Conservation (phyloP, 805 yeast genomes). For the Candida ovalis region DNA sequence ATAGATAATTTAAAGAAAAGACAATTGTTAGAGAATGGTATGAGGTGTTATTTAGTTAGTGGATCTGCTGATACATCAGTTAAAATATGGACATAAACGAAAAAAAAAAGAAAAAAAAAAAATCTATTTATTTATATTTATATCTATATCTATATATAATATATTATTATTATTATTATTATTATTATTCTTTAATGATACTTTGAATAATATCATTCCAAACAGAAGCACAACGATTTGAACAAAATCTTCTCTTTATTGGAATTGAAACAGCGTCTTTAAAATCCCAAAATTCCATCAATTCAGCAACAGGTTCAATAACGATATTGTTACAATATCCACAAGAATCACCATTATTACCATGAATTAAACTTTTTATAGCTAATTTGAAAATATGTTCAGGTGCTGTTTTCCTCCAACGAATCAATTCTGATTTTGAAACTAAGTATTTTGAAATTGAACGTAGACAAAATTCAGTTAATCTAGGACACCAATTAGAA, state of each 20-base stretch:
- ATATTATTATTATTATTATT: not conserved
- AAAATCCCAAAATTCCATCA: constrained; percentile 66
- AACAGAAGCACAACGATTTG: constrained; percentile 39
- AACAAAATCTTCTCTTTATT: constrained; percentile 51
- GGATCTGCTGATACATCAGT: constrained; percentile 60
- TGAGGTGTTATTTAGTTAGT: constrained; percentile 61
- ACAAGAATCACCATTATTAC: constrained; percentile 48
- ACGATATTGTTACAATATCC: constrained; percentile 45
- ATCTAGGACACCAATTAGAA: constrained; percentile 20
- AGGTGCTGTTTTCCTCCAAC: constrained; percentile 51
- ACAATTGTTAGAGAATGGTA: constrained; percentile 37
- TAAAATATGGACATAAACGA: constrained; percentile 44
- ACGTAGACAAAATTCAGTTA: constrained; percentile 46
- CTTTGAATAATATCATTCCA: constrained; percentile 26
- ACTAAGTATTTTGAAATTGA: constrained; percentile 48
- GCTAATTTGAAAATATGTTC: constrained; percentile 42
- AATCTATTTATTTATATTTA: too few relatives aligned
- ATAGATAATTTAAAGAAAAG: constrained; percentile 27
- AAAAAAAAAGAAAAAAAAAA: not conserved
- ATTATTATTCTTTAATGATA: constrained; percentile 2
- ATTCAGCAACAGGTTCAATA: constrained; percentile 56
- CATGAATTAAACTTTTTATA: constrained; percentile 51
- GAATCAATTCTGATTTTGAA: constrained; percentile 48
- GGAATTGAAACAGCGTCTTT: constrained; percentile 48
- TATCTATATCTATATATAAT: too few relatives aligned